These are phyloP conservation scores for Durusdinium trenchii DNA, from an alignment of 73 alveolate genomes.

Conservation along the genomic window DNA sequence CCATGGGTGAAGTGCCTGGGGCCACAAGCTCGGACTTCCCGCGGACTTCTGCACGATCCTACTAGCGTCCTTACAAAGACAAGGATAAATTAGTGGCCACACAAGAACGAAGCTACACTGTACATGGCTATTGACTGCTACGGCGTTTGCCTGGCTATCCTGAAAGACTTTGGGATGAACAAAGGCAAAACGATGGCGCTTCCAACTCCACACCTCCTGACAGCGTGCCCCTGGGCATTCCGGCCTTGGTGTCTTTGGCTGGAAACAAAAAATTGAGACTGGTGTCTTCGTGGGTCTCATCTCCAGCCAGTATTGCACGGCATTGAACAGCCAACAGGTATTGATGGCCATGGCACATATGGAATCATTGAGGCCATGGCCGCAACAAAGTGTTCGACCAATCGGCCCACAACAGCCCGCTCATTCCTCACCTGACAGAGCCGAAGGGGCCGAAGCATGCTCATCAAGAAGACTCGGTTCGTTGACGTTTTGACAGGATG, in stretches of 20 bases:
- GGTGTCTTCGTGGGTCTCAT: background rate
- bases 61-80: background rate
- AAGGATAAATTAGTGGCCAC: background rate
- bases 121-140: background rate
- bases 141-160: background rate
- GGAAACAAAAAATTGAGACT: background rate
- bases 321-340: no score
- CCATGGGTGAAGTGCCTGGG: constrained; percentile 85
- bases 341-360: background rate
- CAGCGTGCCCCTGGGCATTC: constrained; percentile 34
- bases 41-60: no score
- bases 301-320: background rate
- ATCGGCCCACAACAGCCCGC: constrained; percentile 43
- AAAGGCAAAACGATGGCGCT: no score
- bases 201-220: background rate
- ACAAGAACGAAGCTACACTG: background rate
- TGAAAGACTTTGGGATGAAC: background rate
- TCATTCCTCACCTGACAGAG: constrained; percentile 32
- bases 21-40: no score
- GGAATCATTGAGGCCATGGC: background rate
- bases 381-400: constrained; percentile 63
- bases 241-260: constrained; percentile 1
- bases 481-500: no score
- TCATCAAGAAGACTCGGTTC: no score
- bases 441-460: no score